Evolutionary conservation across 2,329 filamentous ascomycete genomes (phyloP), one percentile per base, ranked within the genome.

Genomic region (Pestalotiopsis sp.): DNA sequence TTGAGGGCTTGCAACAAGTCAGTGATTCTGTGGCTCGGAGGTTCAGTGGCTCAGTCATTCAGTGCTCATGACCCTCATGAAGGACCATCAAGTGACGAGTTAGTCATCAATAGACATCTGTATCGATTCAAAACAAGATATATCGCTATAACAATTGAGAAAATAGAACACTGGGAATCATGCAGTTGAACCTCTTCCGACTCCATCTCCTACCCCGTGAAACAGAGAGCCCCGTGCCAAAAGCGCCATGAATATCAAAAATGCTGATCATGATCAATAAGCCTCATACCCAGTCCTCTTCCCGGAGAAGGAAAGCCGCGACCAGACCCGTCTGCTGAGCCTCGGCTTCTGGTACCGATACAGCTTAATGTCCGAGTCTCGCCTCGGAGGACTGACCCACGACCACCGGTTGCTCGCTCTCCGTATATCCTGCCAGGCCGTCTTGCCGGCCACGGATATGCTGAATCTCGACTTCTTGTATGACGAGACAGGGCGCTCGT

Each of bases 391-490:
- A n/a, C 61, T 31, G n/a, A 64, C 41, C 12, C 61, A 3, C 3
- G 61, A 64, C 61, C 61, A 64, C 4, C 61, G n/a, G 39, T 64
- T 64, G 11, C 61, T 64, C 13, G 61, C 61, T 20, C n/a, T 41
- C 12, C 59, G 36, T 20, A 62, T 36, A 62, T 62, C 59, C 4
- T 64, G 61, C 61, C 61, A 64, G 14, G 61, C 61, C 23, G 61
- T 52, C 13, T 52, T 64, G 39, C 61, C 49, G 14, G 61, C 61
- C 5, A 64, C 25, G 11, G 38, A n/a, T 2, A 64, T 64, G 23
- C 61, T 64, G 23, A 49, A 52, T n/a, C 61, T 64, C 14, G 61
- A 23, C 39, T 52, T 64, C 23, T 31, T 23, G 17, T 12, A n/a
- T 6, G 61, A 52, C 7, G 39, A 64, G 1, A 52, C 38, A 0